phyloP scores from a whole-genome alignment of 805 yeast species.

The Lipomyces kockii region DNA sequence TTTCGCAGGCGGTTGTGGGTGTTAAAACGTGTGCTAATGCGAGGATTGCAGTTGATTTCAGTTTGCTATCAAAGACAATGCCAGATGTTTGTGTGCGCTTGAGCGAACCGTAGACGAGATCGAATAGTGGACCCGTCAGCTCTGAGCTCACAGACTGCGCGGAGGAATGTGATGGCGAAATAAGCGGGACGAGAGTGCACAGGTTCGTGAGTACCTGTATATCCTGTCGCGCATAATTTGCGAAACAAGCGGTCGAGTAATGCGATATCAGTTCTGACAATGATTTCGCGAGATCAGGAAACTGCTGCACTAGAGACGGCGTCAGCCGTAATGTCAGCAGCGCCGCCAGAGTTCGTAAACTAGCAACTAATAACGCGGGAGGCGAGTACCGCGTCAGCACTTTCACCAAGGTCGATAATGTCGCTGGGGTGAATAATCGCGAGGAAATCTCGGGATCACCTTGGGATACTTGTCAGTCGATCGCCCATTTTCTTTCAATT shows the following conservation, averaged over 20 bases:
- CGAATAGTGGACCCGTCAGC: constrained; percentile 13
- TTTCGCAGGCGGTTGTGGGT: constrained; percentile 14
- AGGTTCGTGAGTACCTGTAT: constrained; percentile 15
- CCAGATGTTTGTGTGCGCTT: neutral
- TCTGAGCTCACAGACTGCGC: neutral
- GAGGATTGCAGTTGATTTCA: constrained; percentile 22
- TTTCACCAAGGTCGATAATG: constrained; percentile 20
- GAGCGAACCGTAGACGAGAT: constrained; percentile 10
- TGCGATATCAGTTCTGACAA: constrained; percentile 17
- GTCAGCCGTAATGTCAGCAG: constrained; percentile 22
- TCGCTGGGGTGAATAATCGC: constrained; percentile 12
- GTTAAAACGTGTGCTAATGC: constrained; percentile 28
- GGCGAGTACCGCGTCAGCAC: constrained; percentile 16
- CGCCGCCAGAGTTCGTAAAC: constrained; percentile 27
- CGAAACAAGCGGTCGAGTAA: constrained; percentile 2
- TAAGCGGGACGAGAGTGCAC: constrained; percentile 22
- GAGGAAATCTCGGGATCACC: constrained; percentile 34
- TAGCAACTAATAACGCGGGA: constrained; percentile 21
- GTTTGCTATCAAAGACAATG: constrained; percentile 5
- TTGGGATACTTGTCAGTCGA: neutral
- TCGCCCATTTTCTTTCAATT: neutral
- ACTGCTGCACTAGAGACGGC: constrained; percentile 8
- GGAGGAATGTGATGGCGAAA: constrained; percentile 22
- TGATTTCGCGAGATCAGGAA: constrained; percentile 16
- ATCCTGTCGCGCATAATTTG: neutral